Percentiles rank a stretch among this genome's conserved stretches.
These are phyloP conservation scores for Haplosporangium sp. DNA, from an alignment of 371 early-diverging fungal species.

Conservation along the genomic window DNA sequence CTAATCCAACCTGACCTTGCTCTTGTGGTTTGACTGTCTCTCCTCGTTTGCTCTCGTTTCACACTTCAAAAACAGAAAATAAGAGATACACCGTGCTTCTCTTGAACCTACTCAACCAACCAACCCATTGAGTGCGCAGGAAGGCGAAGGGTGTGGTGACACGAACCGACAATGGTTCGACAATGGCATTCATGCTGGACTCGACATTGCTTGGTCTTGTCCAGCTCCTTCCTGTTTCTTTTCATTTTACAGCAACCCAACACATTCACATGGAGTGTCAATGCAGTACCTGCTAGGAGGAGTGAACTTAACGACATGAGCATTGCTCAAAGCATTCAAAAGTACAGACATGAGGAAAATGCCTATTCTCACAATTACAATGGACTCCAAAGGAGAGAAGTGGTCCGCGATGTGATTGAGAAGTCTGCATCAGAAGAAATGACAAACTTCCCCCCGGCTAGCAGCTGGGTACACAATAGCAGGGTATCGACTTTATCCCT, in stretches of 20 bases:
- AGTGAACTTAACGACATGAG: not conserved
- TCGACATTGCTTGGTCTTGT: constrained; percentile 21
- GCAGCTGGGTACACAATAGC: constrained; percentile 9
- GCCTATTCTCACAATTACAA: not conserved
- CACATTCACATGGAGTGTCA: not conserved
- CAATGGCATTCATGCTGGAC: constrained; percentile 23
- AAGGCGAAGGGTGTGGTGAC: constrained; percentile 12
- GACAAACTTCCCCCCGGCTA: not conserved
- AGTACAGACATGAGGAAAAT: not conserved
- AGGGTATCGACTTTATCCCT: not conserved
- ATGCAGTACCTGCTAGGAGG: constrained; percentile 2
- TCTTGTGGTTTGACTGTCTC: not conserved
- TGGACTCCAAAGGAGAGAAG: constrained; percentile 6
- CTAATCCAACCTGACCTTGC: not conserved
- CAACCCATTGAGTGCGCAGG: not conserved
- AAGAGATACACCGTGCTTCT: not conserved
- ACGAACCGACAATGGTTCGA: constrained; percentile 24
- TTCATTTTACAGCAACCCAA: not conserved
- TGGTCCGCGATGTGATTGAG: constrained; percentile 16
- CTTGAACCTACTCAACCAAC: not conserved
- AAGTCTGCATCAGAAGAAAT: not conserved
- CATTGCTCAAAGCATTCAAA: not conserved
- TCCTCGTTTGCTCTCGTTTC: too few species aligned
- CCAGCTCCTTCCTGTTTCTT: constrained; percentile 17
- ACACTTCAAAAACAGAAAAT: too few species aligned